Conservation (phyloP, 1,284 basidiomycete species). For the Spongiforma sp. region DNA sequence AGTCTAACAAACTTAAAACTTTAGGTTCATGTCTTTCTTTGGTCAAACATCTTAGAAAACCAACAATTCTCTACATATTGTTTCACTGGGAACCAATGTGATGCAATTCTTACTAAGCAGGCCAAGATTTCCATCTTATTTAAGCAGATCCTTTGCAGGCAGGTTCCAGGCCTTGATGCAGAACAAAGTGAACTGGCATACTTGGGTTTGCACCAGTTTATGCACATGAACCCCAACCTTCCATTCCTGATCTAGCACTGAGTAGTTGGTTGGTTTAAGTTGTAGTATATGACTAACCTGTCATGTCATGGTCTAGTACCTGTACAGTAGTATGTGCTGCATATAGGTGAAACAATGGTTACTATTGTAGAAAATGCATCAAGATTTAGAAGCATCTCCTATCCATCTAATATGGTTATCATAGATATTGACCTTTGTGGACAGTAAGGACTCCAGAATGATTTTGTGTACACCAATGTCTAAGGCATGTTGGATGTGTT, state of each 20-base stretch:
- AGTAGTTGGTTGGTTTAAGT: neutral
- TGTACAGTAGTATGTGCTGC: no score
- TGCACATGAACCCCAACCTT: neutral
- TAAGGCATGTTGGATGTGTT: no score
- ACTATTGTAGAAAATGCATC: no score
- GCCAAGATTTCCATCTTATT: neutral
- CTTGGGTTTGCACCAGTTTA: neutral
- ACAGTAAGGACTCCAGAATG: no score
- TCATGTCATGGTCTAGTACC: no score
- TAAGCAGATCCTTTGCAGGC: neutral
- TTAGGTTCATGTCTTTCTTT: neutral
- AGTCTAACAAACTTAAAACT: neutral
- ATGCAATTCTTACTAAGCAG: neutral
- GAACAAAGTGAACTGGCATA: neutral
- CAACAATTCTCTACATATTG: neutral
- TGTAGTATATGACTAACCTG: no score
- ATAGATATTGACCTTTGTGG: no score
- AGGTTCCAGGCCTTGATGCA: neutral
- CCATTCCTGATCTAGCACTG: neutral
- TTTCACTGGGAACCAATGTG: neutral
- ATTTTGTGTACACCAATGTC: no score
- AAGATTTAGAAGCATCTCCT: no score
- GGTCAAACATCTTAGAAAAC: neutral
- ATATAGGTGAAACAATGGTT: no score
- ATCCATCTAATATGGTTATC: no score